phyloP scores from a whole-genome alignment of 2,329 filamentous ascomycete species.

The Cryoendolithus antarcticus region DNA sequence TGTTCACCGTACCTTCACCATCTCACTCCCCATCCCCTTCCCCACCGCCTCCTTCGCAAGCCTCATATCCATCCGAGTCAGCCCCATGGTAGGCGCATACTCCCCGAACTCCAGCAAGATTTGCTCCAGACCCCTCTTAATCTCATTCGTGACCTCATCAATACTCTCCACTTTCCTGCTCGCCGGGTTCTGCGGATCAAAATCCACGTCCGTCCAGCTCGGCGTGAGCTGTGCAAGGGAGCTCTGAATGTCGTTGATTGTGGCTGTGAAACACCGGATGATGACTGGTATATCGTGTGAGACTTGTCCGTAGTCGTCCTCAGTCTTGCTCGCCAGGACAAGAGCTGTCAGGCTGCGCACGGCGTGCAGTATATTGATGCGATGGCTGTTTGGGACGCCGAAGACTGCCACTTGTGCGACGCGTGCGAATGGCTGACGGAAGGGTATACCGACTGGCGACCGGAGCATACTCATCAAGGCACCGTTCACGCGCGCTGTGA shows the following conservation, averaged over 20 bases:
- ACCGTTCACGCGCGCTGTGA: conserved; percentile 31
- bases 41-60: conserved; percentile 53
- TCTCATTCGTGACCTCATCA: conserved; percentile 51
- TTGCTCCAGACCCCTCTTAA: conserved; percentile 53
- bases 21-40: conserved; percentile 11
- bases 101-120: conserved; percentile 61
- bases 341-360: conserved; percentile 49
- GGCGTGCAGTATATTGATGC: conserved; percentile 57
- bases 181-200: conserved; percentile 27
- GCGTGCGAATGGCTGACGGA: conserved; percentile 57
- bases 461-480: conserved; percentile 34
- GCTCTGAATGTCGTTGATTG: conserved; percentile 56
- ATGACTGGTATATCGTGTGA: conserved; percentile 65
- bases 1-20: conserved; percentile 5
- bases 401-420: conserved; percentile 56
- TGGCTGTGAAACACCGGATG: conserved; percentile 57
- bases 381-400: conserved; percentile 59
- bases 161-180: conserved; percentile 49
- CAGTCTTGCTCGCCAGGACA: conserved; percentile 58
- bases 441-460: conserved; percentile 51
- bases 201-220: conserved; percentile 70
- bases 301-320: conserved; percentile 80
- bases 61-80: conserved; percentile 59
- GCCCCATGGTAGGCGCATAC: conserved; percentile 57
- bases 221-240: conserved; percentile 49